Conservation (phyloP, 306 rosid species). For the Canavalia gladiata region DNA sequence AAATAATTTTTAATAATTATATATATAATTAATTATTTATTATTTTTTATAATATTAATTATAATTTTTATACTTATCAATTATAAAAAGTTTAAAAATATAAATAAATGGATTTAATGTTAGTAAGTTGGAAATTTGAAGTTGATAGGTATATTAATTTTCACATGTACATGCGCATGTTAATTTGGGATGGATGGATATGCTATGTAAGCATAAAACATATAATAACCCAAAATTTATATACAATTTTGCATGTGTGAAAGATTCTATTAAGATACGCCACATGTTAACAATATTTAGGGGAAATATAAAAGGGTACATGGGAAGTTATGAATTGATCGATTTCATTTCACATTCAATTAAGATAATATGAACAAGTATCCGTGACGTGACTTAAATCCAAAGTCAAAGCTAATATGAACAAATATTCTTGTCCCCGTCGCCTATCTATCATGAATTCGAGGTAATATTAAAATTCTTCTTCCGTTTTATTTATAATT, state of each 20-base stretch:
- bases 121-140: too few species aligned
- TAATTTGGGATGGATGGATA: too few species aligned
- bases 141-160: too few species aligned
- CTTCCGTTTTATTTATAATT: background rate
- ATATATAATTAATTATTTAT: too few species aligned
- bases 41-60: too few species aligned
- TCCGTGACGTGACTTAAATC: background rate
- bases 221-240: background rate
- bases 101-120: too few species aligned
- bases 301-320: background rate
- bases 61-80: too few species aligned
- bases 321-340: background rate
- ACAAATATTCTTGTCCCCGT: constrained; percentile 22
- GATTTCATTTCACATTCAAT: background rate
- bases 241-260: background rate
- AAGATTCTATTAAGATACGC: background rate
- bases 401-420: constrained; percentile 1
- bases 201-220: background rate
- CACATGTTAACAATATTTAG: background rate
- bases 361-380: background rate
- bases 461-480: too few species aligned
- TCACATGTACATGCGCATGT: too few species aligned
- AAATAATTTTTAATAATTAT: too few species aligned
- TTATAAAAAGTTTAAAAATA: too few species aligned
- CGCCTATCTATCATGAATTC: background rate